Evolutionary conservation across 768 basidiomycete genomes (phyloP).

Genomic region (Hypholoma fasciculare): DNA sequence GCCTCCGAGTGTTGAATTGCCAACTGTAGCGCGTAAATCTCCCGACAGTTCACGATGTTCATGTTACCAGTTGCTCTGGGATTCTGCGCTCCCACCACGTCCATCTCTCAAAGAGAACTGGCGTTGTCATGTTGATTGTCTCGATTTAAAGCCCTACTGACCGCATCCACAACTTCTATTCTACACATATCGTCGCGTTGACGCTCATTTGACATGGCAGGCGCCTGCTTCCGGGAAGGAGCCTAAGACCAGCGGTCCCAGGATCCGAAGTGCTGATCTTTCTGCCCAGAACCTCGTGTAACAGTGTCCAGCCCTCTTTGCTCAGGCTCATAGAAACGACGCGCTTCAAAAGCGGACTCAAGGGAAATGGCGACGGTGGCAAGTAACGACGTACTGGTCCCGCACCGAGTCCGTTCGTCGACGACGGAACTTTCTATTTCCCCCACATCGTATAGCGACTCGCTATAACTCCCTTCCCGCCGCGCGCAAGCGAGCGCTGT

Average conservation of each 20-base stretch:
- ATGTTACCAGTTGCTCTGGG: too few relatives aligned
- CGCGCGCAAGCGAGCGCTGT: not conserved
- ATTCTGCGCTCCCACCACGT: too few relatives aligned
- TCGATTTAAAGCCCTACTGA: too few relatives aligned
- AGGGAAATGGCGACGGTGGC: constrained; percentile 3
- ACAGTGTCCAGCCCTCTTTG: not conserved
- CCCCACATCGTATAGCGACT: constrained; percentile 3
- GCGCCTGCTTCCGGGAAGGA: not conserved
- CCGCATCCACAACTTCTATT: constrained; percentile 4
- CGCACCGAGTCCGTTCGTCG: constrained; percentile 9
- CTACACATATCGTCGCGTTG: constrained; percentile 16
- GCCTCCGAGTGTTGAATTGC: too few relatives aligned
- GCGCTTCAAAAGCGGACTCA: constrained; percentile 1
- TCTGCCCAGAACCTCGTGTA: constrained; percentile 1
- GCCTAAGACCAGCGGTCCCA: not conserved
- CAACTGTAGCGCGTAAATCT: too few relatives aligned
- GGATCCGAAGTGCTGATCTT: not conserved
- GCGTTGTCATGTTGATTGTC: too few relatives aligned
- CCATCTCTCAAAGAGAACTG: too few relatives aligned
- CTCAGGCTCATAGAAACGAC: constrained; percentile 9
- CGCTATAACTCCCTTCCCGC: not conserved
- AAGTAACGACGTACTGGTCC: constrained; percentile 13
- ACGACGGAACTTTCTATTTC: constrained; percentile 3
- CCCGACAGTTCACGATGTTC: too few relatives aligned
- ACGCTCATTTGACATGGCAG: constrained; percentile 7